Evolutionary conservation across 805 yeast genomes (phyloP).

Genomic region (Candida andamanensis): DNA sequence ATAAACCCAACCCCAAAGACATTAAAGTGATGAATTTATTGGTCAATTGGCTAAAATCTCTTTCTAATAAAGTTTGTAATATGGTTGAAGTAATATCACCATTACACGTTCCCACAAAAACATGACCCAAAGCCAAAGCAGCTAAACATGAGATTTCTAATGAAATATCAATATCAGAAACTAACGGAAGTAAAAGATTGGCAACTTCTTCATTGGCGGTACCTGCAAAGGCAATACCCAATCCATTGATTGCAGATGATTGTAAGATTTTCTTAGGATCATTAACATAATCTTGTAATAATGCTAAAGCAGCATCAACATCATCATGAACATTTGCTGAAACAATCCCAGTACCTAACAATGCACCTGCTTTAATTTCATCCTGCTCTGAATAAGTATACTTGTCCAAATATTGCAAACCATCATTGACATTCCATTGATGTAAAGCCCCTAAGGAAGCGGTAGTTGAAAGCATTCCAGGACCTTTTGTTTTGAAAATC

Average conservation of each 20-base stretch:
- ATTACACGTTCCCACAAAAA: constrained; percentile 92
- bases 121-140: constrained; percentile 88
- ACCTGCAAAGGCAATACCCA: constrained; percentile 94
- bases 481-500: constrained; percentile 88
- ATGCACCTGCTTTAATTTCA: constrained; percentile 92
- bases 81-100: constrained; percentile 93
- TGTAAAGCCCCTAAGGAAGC: constrained; percentile 87
- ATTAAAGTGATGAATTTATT: constrained; percentile 86
- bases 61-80: constrained; percentile 82
- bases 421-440: constrained; percentile 88
- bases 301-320: constrained; percentile 83
- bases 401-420: constrained; percentile 84
- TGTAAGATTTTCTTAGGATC: constrained; percentile 60
- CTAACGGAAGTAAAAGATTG: constrained; percentile 72
- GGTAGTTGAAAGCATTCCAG: constrained; percentile 86
- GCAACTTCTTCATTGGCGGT: constrained; percentile 81
- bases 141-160: constrained; percentile 82
- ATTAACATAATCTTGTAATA: constrained; percentile 77
- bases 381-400: constrained; percentile 80
- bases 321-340: constrained; percentile 94
- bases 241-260: constrained; percentile 81
- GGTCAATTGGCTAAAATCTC: constrained; percentile 69
- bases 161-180: constrained; percentile 68
- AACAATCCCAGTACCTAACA: constrained; percentile 89
- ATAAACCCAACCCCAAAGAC: constrained; percentile 85